phyloP scores from a whole-genome alignment of 495 filamentous ascomycete genomes.

The Xylaria scruposa region DNA sequence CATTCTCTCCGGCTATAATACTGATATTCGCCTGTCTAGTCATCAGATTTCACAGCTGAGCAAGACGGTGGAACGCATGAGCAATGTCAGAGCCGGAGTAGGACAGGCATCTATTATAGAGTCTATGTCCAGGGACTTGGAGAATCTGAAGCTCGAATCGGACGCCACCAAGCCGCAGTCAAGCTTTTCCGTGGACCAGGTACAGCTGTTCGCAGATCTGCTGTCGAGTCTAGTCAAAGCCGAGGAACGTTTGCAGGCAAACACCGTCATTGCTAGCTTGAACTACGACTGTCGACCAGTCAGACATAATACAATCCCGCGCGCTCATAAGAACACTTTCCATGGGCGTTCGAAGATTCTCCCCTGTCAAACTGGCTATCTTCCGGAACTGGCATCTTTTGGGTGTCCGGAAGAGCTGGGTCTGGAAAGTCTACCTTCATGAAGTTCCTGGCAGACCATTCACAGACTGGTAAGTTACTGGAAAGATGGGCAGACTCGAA shows the following conservation, averaged over 20 bases:
- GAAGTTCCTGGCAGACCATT: neutral
- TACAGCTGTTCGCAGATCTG: neutral
- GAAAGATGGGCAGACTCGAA: neutral
- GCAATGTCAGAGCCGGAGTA: neutral
- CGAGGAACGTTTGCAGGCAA: conserved; percentile 1
- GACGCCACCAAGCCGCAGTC: neutral
- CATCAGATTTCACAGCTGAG: neutral
- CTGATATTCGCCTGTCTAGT: neutral
- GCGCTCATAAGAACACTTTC: neutral
- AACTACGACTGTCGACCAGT: neutral
- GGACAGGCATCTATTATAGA: neutral
- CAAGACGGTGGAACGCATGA: neutral
- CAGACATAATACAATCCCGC: neutral
- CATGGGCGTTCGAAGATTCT: neutral
- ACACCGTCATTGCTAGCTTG: neutral
- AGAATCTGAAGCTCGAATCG: neutral
- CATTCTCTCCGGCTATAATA: neutral
- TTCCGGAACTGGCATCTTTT: neutral
- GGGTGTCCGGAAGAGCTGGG: neutral
- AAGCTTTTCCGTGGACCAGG: neutral
- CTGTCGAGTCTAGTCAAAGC: neutral
- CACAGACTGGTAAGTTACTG: neutral
- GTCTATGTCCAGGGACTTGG: neutral
- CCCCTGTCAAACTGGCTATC: neutral
- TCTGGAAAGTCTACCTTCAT: neutral